phyloP scores from a whole-genome alignment of 176 grass and related monocot species.

The Eragrostis nindensis region DNA sequence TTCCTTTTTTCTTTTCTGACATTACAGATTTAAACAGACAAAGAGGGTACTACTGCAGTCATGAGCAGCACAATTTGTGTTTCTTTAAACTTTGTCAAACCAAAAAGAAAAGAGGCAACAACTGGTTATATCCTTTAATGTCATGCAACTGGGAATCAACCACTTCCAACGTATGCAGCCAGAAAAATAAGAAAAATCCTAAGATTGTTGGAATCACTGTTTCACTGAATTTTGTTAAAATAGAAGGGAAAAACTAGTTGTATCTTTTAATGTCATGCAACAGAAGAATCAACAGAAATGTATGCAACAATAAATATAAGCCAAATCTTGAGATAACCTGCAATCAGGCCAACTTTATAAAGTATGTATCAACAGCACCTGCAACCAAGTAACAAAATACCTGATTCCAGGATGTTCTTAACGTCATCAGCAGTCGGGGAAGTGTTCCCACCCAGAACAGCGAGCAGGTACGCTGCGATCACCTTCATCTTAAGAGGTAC shows the following conservation, averaged over 20 bases:
- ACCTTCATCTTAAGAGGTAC: slow-evolving; percentile 60
- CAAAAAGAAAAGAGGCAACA: too few relatives aligned
- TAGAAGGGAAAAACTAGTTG: background rate
- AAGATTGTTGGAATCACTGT: too few relatives aligned
- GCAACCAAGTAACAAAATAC: slow-evolving; percentile 48
- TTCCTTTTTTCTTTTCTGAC: background rate
- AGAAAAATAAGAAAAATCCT: too few relatives aligned
- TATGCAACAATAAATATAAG: background rate
- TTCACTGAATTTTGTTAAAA: background rate
- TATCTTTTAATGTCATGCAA: background rate
- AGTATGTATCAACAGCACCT: background rate
- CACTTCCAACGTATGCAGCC: too few relatives aligned
- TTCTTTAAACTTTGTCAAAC: too few relatives aligned
- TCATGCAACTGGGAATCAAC: too few relatives aligned
- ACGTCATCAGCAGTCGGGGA: slow-evolving; percentile 57
- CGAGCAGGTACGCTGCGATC: slow-evolving; percentile 72
- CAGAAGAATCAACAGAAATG: background rate
- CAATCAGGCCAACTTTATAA: background rate
- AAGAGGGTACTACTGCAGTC: background rate
- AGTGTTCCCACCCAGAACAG: slow-evolving; percentile 64
- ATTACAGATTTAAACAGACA: background rate
- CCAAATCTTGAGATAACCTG: background rate
- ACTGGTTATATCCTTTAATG: too few relatives aligned
- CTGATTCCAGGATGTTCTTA: slow-evolving; percentile 77
- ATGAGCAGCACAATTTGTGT: background rate